phyloP scores from a whole-genome alignment of 1,139 yeast genomes.

The Debaryomyces singareniensis region DNA sequence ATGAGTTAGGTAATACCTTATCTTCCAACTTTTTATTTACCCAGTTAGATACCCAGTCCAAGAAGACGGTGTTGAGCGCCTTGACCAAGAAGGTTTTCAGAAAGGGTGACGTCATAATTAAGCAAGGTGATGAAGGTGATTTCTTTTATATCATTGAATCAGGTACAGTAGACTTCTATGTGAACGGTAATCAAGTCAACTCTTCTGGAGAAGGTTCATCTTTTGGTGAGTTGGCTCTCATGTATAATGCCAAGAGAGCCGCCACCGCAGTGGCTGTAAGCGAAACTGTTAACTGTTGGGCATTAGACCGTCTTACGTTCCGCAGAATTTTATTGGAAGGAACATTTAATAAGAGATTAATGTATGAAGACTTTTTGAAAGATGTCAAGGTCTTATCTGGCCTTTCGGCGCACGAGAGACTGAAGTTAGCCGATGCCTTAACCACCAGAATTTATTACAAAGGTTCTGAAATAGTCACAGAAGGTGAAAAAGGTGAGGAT shows the following conservation, averaged over 20 bases:
- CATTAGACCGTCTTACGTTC: slow-evolving; percentile 88
- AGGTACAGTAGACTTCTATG: slow-evolving; percentile 78
- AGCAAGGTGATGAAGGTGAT: slow-evolving; percentile 96
- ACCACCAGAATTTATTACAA: slow-evolving; percentile 67
- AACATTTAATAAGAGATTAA: slow-evolving; percentile 80
- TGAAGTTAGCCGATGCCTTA: slow-evolving; percentile 91
- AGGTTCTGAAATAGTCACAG: slow-evolving; percentile 72
- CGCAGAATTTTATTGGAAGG: slow-evolving; percentile 86
- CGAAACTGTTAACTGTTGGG: slow-evolving; percentile 62
- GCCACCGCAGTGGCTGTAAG: slow-evolving; percentile 82
- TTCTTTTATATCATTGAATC: slow-evolving; percentile 82
- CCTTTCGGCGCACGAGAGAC: slow-evolving; percentile 77
- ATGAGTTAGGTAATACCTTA: slow-evolving; percentile 64
- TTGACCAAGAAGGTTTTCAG: slow-evolving; percentile 63
- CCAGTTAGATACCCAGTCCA: slow-evolving; percentile 68
- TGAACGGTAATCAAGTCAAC: slow-evolving; percentile 67
- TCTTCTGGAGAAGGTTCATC: slow-evolving; percentile 80
- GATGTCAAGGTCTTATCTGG: slow-evolving; percentile 75
- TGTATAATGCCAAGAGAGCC: slow-evolving; percentile 97
- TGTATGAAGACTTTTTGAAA: slow-evolving; percentile 85
- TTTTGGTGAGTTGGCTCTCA: slow-evolving; percentile 93
- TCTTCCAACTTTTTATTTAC: slow-evolving; percentile 77
- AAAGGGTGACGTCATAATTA: slow-evolving; percentile 63
- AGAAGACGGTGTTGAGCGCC: slow-evolving; percentile 75
- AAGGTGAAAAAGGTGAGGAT: slow-evolving; percentile 90